Conservation (phyloP, 768 basidiomycete species). For the Pleurotus ostreatus region DNA sequence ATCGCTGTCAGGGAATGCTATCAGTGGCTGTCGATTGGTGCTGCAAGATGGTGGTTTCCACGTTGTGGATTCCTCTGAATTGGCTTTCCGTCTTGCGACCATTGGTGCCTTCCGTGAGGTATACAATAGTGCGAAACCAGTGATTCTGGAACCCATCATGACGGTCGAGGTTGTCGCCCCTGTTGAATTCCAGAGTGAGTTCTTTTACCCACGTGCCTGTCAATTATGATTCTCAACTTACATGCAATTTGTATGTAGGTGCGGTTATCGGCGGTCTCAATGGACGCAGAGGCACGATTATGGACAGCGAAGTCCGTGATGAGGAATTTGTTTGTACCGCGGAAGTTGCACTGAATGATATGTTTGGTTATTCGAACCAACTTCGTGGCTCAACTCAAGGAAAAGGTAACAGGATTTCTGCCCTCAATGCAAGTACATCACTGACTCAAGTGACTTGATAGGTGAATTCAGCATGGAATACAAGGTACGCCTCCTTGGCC, state of each 20-base stretch:
- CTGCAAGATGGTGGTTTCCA: constrained; percentile 92
- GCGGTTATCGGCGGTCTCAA: constrained; percentile 94
- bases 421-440: not conserved
- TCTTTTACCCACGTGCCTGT: not conserved
- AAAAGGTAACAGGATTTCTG: constrained; percentile 48
- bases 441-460: constrained; percentile 10
- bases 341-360: constrained; percentile 94
- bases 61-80: constrained; percentile 92
- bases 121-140: constrained; percentile 69
- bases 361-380: constrained; percentile 96
- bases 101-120: constrained; percentile 92
- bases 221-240: not conserved
- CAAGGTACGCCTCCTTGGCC: constrained; percentile 45
- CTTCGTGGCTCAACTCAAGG: constrained; percentile 94
- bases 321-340: constrained; percentile 93
- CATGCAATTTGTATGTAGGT: constrained; percentile 32
- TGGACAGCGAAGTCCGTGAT: constrained; percentile 94
- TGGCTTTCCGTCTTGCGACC: constrained; percentile 89
- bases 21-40: constrained; percentile 82
- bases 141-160: constrained; percentile 98
- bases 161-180: constrained; percentile 96
- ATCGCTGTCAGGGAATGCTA: constrained; percentile 79
- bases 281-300: constrained; percentile 86
- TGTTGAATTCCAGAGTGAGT: constrained; percentile 86
- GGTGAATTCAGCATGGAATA: constrained; percentile 81